Percentiles rank a stretch among this genome's conserved stretches.
Evolutionary conservation across 2,329 filamentous ascomycete species (phyloP).

Genomic region (Paecilomyces dactylethromorphus): DNA sequence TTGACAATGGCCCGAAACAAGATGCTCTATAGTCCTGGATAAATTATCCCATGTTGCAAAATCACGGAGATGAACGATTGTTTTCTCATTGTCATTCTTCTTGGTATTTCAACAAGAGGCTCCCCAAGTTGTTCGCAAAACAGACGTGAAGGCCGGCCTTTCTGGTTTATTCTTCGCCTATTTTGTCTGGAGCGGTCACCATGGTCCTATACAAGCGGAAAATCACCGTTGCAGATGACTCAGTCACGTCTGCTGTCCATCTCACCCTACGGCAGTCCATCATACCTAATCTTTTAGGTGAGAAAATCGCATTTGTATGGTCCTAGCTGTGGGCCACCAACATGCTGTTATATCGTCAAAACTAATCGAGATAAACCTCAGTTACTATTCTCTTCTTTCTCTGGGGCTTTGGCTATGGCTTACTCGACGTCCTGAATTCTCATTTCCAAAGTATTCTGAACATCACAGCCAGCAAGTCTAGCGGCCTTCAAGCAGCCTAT

Average conservation of each 20-base stretch:
- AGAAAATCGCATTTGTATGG: not conserved
- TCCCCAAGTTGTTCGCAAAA: not conserved
- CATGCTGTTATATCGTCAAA: too few species aligned
- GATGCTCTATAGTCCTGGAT: not conserved
- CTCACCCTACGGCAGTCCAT: constrained; percentile 62
- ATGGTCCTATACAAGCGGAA: constrained; percentile 30
- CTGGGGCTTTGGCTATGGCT: constrained; percentile 54
- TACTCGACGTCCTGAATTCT: constrained; percentile 48
- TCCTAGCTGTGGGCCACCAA: too few species aligned
- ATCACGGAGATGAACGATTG: not conserved
- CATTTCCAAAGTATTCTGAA: constrained; percentile 41
- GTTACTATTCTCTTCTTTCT: constrained; percentile 62
- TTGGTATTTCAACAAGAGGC: not conserved
- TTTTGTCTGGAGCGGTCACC: constrained; percentile 18
- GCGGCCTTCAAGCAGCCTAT: constrained; percentile 40
- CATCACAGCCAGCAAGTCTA: constrained; percentile 39
- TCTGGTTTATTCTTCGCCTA: not conserved
- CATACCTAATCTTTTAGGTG: constrained; percentile 52
- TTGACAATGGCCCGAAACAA: not conserved
- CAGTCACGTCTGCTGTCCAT: constrained; percentile 51
- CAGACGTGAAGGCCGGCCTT: not conserved
- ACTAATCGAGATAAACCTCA: not conserved
- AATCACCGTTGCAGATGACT: constrained; percentile 28
- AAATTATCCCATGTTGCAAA: not conserved
- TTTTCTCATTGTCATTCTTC: not conserved